Base-by-base conservation (phyloP, 148 eudicot species). In the Gaultheria prostrata region DNA sequence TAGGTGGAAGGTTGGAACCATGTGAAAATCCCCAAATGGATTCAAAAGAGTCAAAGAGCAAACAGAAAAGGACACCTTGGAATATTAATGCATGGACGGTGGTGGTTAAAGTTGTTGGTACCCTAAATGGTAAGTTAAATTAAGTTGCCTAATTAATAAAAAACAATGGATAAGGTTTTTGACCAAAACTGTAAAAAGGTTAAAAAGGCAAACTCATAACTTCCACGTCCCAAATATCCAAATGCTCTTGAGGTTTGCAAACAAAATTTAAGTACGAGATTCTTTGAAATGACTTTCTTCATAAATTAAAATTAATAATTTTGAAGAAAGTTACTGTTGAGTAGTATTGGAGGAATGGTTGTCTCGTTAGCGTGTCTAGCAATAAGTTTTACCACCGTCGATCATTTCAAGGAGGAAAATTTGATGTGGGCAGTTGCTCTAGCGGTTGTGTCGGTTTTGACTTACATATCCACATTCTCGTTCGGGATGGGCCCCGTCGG, bases 401-500 rank as follows among this genome's bases (percentile, higher is more conserved):
- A 82, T 7, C 50, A 39, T 3, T 53, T 49, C 4, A 6, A 73
- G 0, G 24, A 82, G 46, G 57, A 39, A 3, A 11, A 28, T 15
- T 11, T 39, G 13, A 7, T 1, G 24, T 82, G 84, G 84, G 84
- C 79, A 15, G 14, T 82, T 0, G n/a, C 33, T 0, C 35, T 82
- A 26, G 78, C 79, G 15, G 14, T 82, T 2, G 26, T 15, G 2
- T 20, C 71, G 21, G 69, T 82, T 1, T 15, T 82, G 1, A 12
- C 79, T 3, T 53, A 18, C 39, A 79, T 82, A 7, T 70, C 71
- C 8, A 53, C 14, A 17, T 82, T 82, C 14, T 82, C 84, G 33
- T n/a, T 73, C 0, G 84, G 84, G 54, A 4, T 72, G 13, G 84
- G 84, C 20, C 84, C 84, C 35, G 14, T 82, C 56, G 54, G 79